These are phyloP conservation scores for Solanum lignicaule DNA, from an alignment of 257 asterid species.

Conservation along the genomic window DNA sequence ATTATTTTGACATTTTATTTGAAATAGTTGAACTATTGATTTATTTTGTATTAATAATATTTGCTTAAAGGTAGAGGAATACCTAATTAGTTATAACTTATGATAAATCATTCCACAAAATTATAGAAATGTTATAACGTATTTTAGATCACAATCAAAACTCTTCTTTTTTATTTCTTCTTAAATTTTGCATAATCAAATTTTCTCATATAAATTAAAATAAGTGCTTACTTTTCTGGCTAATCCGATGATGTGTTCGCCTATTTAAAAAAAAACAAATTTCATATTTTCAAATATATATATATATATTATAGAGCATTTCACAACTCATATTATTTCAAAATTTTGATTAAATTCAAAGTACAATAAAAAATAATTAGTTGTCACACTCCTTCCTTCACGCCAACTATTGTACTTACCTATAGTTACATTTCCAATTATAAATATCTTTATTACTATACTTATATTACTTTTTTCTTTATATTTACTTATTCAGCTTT, in stretches of 20 bases:
- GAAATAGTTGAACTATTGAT: not conserved
- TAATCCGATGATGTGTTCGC: not conserved
- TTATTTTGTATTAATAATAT: not conserved
- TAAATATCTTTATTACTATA: not conserved
- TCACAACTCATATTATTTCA: not conserved
- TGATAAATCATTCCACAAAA: not conserved
- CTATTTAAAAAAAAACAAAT: too few species aligned
- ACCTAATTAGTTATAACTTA: not conserved
- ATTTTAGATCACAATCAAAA: not conserved
- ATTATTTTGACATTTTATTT: not conserved
- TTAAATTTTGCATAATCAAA: not conserved
- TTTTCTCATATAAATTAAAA: not conserved
- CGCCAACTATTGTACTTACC: slow-evolving; percentile 2
- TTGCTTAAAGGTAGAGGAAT: not conserved
- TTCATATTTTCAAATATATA: too few species aligned
- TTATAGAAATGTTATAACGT: not conserved
- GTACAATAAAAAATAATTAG: too few species aligned
- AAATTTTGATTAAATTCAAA: not conserved
- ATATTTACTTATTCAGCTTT: too few species aligned
- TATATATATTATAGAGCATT: too few species aligned
- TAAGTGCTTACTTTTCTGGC: not conserved
- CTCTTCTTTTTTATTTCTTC: not conserved
- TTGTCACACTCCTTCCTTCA: slow-evolving; percentile 20
- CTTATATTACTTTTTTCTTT: not conserved
- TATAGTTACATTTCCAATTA: not conserved